A percentile compares a stretch with the other conserved stretches of the same genome.
These are phyloP conservation scores for Pseudogymnoascus sp. DNA, from an alignment of 2,329 filamentous ascomycete species.

Conservation along the genomic window DNA sequence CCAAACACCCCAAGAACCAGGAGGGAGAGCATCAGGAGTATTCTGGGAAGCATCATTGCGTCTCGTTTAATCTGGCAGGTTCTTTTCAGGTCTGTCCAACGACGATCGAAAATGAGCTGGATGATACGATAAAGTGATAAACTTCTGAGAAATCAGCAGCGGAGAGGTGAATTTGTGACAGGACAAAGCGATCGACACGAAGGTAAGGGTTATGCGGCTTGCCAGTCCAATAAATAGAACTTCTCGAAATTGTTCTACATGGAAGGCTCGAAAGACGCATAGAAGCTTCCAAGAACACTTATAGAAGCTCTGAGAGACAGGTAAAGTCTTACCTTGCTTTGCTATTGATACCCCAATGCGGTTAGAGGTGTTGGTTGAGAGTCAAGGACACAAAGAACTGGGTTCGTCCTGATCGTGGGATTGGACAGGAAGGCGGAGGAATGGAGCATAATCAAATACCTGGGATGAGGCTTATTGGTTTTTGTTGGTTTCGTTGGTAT, in stretches of 20 bases:
- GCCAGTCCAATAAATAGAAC: neutral
- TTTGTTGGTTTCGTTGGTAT: conserved; percentile 1
- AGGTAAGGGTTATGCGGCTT: neutral
- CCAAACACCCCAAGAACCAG: neutral
- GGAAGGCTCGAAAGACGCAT: neutral
- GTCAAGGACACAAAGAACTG: neutral
- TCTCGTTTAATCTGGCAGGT: neutral
- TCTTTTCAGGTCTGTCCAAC: neutral
- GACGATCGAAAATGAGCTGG: neutral
- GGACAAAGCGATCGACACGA: neutral
- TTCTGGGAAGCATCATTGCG: neutral
- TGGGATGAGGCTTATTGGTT: neutral
- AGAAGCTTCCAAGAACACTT: conserved; percentile 4
- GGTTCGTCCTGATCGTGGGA: neutral
- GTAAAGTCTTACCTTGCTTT: neutral
- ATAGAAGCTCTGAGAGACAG: neutral
- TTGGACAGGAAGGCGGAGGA: neutral
- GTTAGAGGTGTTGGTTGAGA: conserved; percentile 3
- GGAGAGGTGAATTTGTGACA: neutral
- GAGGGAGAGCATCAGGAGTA: neutral
- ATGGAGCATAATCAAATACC: neutral
- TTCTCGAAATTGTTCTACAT: neutral
- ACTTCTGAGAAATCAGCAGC: neutral
- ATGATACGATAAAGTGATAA: neutral
- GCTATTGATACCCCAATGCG: conserved; percentile 5